phyloP scores from a whole-genome alignment of 768 basidiomycete genomes.

The Amanita polypyramis region DNA sequence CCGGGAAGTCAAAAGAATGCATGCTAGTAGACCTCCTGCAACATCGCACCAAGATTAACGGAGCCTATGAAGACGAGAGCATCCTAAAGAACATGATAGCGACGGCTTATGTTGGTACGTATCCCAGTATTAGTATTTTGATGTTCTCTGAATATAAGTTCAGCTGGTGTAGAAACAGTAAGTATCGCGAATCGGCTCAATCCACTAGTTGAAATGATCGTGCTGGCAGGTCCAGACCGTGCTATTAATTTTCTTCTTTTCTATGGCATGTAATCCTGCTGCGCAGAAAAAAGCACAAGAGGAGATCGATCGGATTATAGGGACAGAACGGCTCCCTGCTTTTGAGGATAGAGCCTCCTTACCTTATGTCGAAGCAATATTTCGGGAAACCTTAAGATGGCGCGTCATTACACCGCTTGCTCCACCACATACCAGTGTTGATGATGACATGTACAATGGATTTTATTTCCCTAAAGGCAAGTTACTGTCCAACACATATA shows the following conservation, averaged over 20 bases:
- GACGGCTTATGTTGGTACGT: not conserved
- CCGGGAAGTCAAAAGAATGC: not conserved
- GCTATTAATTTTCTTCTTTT: constrained; percentile 2
- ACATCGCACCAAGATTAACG: not conserved
- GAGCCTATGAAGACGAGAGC: not conserved
- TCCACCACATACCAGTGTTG: not conserved
- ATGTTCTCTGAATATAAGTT: not conserved
- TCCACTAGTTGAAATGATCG: not conserved
- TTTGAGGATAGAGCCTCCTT: constrained; percentile 3
- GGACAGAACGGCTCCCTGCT: constrained; percentile 4
- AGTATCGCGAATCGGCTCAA: not conserved
- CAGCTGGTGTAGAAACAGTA: constrained; percentile 1
- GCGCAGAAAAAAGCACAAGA: constrained; percentile 7
- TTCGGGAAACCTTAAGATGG: constrained; percentile 5
- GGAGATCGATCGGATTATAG: constrained; percentile 10
- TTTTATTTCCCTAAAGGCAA: constrained; percentile 1
- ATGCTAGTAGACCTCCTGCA: not conserved
- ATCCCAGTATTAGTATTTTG: not conserved
- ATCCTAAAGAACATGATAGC: not conserved
- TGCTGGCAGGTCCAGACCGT: not conserved
- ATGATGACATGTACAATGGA: constrained; percentile 1
- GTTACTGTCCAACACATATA: not conserved
- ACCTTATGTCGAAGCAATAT: constrained; percentile 6
- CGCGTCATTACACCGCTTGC: not conserved
- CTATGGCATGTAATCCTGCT: constrained; percentile 5